Conservation (phyloP, 2,329 filamentous ascomycete species). For the Beauveria sp. region DNA sequence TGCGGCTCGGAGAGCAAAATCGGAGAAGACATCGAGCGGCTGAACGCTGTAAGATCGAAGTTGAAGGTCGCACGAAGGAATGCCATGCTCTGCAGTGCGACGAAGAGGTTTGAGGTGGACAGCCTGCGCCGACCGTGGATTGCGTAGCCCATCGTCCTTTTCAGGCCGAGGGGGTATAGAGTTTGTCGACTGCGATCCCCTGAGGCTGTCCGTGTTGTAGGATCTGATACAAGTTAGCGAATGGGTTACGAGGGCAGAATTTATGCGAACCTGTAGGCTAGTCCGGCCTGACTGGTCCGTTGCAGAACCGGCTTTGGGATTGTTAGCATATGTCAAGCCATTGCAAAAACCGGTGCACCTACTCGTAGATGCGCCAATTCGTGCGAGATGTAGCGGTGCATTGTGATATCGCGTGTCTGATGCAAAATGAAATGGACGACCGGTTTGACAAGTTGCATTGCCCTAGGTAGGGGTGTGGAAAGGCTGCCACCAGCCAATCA, state of each 20-base stretch:
- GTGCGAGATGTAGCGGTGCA: background rate
- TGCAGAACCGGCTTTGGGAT: background rate
- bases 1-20: constrained; percentile 89
- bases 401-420: background rate
- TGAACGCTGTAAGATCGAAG: constrained; percentile 84
- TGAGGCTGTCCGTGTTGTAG: background rate
- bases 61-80: constrained; percentile 85
- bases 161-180: background rate
- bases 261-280: background rate
- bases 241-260: background rate
- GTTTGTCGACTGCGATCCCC: background rate
- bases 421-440: background rate
- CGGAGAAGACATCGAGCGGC: constrained; percentile 87
- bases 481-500: background rate
- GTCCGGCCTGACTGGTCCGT: background rate
- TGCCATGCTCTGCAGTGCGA: constrained; percentile 63
- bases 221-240: background rate
- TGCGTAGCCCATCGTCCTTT: constrained; percentile 33
- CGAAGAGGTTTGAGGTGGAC: constrained; percentile 80
- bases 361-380: background rate
- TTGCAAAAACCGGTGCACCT: background rate
- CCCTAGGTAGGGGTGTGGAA: constrained; percentile 1
- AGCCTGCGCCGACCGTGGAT: constrained; percentile 76
- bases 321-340: background rate
- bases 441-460: background rate